These are phyloP conservation scores for Papiliotrema fonsecae DNA, from an alignment of 1,284 basidiomycete genomes.

Conservation along the genomic window DNA sequence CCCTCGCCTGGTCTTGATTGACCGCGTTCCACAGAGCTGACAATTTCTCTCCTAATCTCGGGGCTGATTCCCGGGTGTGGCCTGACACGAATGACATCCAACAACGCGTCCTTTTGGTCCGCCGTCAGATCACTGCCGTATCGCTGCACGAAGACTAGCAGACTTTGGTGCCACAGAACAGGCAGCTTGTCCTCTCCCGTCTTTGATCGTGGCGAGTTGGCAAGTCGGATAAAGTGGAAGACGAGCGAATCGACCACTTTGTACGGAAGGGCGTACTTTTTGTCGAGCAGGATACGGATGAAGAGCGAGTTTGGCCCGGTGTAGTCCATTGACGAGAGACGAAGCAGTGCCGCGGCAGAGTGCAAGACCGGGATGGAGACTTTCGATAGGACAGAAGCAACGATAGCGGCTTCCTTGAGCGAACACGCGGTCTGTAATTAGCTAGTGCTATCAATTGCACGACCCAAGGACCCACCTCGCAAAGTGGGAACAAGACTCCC, in stretches of 20 bases:
- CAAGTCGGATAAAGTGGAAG: constrained; percentile 94
- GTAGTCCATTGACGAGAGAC: constrained; percentile 96
- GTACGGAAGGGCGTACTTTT: constrained; percentile 97
- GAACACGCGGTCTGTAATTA: constrained; percentile 66
- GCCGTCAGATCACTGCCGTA: constrained; percentile 95
- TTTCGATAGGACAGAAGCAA: constrained; percentile 86
- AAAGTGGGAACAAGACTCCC: constrained; percentile 91
- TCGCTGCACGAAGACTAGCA: constrained; percentile 89
- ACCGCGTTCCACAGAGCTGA: constrained; percentile 53
- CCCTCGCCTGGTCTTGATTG: constrained; percentile 44
- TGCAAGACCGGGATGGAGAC: constrained; percentile 93
- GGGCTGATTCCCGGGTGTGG: constrained; percentile 83
- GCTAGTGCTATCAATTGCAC: background rate
- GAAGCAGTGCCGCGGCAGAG: constrained; percentile 89
- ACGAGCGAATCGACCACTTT: constrained; percentile 97
- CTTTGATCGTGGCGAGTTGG: constrained; percentile 77
- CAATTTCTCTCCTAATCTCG: constrained; percentile 81
- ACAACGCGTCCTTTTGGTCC: constrained; percentile 95
- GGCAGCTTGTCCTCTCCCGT: constrained; percentile 63
- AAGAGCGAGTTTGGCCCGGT: constrained; percentile 94
- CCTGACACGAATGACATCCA: constrained; percentile 84
- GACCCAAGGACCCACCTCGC: constrained; percentile 61
- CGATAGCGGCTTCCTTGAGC: constrained; percentile 90
- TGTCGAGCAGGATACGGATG: constrained; percentile 94
- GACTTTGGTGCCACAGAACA: constrained; percentile 96